Conservation (phyloP, 1,284 basidiomycete species). For the Entoloma clypeatum region DNA sequence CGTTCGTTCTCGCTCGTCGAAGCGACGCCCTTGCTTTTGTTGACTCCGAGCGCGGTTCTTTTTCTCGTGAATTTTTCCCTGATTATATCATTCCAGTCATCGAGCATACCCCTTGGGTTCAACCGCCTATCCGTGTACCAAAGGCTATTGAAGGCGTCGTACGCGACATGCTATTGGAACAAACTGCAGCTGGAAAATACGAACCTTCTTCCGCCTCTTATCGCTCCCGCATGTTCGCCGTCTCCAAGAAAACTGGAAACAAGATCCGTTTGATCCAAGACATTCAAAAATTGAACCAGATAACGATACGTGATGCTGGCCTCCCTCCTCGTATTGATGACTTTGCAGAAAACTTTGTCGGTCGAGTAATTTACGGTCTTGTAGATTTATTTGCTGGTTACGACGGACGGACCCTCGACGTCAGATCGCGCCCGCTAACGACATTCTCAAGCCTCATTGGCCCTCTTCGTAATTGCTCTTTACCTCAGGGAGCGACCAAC, state of each 20-base stretch:
- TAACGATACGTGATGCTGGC: slow-evolving; percentile 28
- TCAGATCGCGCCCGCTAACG: slow-evolving; percentile 23
- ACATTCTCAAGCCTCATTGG: slow-evolving; percentile 24
- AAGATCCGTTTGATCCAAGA: slow-evolving; percentile 29
- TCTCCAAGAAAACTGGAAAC: slow-evolving; percentile 30
- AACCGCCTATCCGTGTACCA: slow-evolving; percentile 25
- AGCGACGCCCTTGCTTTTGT: slow-evolving; percentile 27
- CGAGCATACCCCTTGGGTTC: slow-evolving; percentile 31
- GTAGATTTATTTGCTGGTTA: slow-evolving; percentile 28
- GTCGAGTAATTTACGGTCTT: slow-evolving; percentile 22
- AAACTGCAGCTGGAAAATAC: slow-evolving; percentile 26
- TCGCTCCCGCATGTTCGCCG: slow-evolving; percentile 27
- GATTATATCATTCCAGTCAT: slow-evolving; percentile 32
- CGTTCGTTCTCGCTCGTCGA: slow-evolving; percentile 17
- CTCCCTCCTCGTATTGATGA: slow-evolving; percentile 28
- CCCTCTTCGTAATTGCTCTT: slow-evolving; percentile 14
- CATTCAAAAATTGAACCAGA: slow-evolving; percentile 30
- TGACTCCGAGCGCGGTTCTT: slow-evolving; percentile 27
- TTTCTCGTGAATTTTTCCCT: slow-evolving; percentile 30
- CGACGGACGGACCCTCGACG: slow-evolving; percentile 17
- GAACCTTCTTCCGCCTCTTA: slow-evolving; percentile 30
- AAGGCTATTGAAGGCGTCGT: slow-evolving; percentile 23
- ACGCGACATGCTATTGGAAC: slow-evolving; percentile 18
- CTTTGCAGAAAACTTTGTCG: slow-evolving; percentile 31
- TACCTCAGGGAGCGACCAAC: slow-evolving; percentile 30